phyloP scores from a whole-genome alignment of 495 filamentous ascomycete genomes.

The Talaromyces trachyspermus region DNA sequence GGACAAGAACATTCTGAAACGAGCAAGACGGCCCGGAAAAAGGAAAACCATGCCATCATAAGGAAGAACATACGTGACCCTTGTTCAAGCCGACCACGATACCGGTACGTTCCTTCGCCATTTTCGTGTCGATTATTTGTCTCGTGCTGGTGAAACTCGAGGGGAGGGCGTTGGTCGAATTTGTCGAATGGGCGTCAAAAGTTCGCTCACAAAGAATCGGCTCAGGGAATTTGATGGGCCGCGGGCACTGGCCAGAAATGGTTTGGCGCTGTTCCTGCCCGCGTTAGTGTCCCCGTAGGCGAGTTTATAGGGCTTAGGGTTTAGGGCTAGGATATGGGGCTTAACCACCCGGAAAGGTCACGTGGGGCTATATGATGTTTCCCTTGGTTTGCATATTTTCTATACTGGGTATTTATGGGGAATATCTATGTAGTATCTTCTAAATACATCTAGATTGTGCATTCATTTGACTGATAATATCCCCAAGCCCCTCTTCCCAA shows the following conservation, averaged over 20 bases:
- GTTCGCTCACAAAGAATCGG: conserved; percentile 27
- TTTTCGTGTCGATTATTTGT: conserved; percentile 34
- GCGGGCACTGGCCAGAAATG: conserved; percentile 12
- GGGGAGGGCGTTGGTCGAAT: not conserved
- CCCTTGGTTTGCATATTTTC: too few relatives aligned
- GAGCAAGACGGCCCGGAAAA: conserved; percentile 13
- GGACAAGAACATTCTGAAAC: too few relatives aligned
- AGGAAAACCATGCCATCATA: too few relatives aligned
- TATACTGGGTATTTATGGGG: not conserved
- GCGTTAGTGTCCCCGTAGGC: conserved; percentile 24
- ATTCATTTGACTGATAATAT: conserved; percentile 15
- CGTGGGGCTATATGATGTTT: too few relatives aligned
- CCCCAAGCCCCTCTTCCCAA: conserved; percentile 38
- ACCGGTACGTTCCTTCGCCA: conserved; percentile 63
- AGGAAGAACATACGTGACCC: conserved; percentile 73
- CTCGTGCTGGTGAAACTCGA: not conserved
- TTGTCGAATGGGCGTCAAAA: conserved; percentile 1
- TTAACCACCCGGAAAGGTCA: not conserved
- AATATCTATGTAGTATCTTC: not conserved
- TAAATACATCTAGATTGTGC: not conserved
- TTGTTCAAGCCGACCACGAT: conserved; percentile 78
- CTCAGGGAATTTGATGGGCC: conserved; percentile 30
- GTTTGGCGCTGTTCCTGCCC: conserved; percentile 1
- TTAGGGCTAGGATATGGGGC: conserved; percentile 9
- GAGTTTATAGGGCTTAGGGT: conserved; percentile 28